A percentile compares a stretch with the other conserved stretches of the same genome.
phyloP scores from a whole-genome alignment of 371 early-diverging fungal species.

The Mortierella sp. region DNA sequence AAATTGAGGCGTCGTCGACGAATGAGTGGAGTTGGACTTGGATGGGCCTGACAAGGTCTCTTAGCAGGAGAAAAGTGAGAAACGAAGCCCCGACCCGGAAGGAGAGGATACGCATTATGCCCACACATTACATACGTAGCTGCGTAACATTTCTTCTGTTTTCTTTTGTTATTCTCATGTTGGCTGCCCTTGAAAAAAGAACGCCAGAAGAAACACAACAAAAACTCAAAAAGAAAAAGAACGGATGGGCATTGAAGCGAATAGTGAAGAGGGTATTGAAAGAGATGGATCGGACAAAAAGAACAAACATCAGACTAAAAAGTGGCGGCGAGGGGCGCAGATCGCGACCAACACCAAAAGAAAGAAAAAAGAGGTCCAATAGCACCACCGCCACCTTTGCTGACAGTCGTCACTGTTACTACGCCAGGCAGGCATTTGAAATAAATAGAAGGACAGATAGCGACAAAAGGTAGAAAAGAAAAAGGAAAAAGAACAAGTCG shows the following conservation, averaged over 20 bases:
- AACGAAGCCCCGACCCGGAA: slow-evolving; percentile 9
- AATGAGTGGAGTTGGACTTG: neutral
- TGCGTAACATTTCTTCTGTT: slow-evolving; percentile 24
- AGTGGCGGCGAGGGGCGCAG: slow-evolving; percentile 9
- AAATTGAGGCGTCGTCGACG: neutral
- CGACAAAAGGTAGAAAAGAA: neutral
- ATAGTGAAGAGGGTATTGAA: neutral
- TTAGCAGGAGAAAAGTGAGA: slow-evolving; percentile 1
- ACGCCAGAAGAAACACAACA: neutral
- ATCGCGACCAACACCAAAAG: neutral
- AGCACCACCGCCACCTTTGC: neutral
- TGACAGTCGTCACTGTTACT: neutral
- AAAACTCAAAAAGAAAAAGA: neutral
- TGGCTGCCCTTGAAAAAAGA: slow-evolving; percentile 2
- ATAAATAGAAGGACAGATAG: neutral
- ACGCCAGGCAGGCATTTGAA: neutral
- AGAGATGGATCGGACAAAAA: neutral
- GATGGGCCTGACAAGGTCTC: neutral
- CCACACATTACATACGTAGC: neutral
- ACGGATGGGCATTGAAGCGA: neutral
- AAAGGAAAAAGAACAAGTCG: neutral
- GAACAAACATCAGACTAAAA: neutral
- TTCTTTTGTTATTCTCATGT: neutral
- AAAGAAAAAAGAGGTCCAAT: neutral
- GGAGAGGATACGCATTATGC: neutral